Percentiles rank a stretch among this genome's conserved stretches.
Conservation (phyloP, 1,284 basidiomycete genomes). For the Ustilago lituana region DNA sequence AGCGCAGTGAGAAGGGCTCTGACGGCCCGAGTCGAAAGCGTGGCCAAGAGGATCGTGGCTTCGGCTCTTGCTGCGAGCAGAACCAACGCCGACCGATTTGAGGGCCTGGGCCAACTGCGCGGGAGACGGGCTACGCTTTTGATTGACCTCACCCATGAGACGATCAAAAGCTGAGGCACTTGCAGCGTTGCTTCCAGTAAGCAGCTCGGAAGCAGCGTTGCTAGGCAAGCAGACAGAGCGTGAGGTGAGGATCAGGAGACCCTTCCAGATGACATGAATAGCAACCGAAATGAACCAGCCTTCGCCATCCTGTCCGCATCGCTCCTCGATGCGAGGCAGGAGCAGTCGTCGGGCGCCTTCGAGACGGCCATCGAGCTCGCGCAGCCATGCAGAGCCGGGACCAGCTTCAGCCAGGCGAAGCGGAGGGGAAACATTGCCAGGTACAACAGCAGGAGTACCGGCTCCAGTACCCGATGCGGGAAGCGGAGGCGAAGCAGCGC, state of each 20-base stretch:
- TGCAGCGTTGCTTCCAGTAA: conserved; percentile 36
- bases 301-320: conserved; percentile 63
- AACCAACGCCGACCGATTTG: conserved; percentile 54
- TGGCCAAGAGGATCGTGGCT: conserved; percentile 17
- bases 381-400: conserved; percentile 52
- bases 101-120: conserved; percentile 55
- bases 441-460: conserved; percentile 1
- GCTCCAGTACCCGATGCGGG: conserved; percentile 4
- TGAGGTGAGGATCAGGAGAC: conserved; percentile 58
- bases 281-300: conserved; percentile 66
- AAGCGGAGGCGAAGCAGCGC: conserved; percentile 20
- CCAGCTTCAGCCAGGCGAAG: conserved; percentile 26
- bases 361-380: conserved; percentile 61
- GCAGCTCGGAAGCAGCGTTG: conserved; percentile 30
- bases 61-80: conserved; percentile 35
- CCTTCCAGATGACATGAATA: conserved; percentile 65
- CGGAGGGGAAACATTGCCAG: conserved; percentile 40
- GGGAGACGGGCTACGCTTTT: conserved; percentile 54
- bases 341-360: conserved; percentile 59
- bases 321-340: conserved; percentile 59
- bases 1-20: conserved; percentile 31
- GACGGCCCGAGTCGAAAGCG: conserved; percentile 37
- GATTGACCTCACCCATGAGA: conserved; percentile 42
- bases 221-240: conserved; percentile 47
- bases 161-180: conserved; percentile 41